A percentile compares a stretch with the other conserved stretches of the same genome.
These are phyloP conservation scores for Penicillium freii DNA, from an alignment of 2,329 filamentous ascomycete species.

Conservation along the genomic window DNA sequence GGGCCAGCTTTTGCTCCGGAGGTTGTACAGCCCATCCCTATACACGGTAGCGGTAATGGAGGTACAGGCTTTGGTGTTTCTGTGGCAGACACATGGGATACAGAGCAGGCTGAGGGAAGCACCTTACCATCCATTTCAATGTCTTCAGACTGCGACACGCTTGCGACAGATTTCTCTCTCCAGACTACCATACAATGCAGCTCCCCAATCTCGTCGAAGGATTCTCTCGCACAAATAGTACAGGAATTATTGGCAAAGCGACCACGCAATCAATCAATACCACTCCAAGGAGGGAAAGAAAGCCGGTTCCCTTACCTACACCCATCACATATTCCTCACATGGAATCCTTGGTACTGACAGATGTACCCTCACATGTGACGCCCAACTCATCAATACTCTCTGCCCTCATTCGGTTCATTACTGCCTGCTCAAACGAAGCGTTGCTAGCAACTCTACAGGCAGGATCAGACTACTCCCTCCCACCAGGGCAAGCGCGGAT, in stretches of 20 bases:
- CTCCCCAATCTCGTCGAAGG: conserved; percentile 23
- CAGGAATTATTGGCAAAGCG: conserved; percentile 41
- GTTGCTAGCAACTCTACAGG: conserved; percentile 52
- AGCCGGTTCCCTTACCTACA: conserved; percentile 45
- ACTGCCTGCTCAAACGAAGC: conserved; percentile 57
- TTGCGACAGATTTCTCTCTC: background rate
- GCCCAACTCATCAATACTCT: conserved; percentile 42
- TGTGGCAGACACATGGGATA: background rate
- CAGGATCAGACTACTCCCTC: conserved; percentile 56
- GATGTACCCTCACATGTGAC: conserved; percentile 51
- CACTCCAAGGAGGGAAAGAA: conserved; percentile 29
- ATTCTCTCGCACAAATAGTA: conserved; percentile 34
- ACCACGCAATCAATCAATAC: conserved; percentile 32
- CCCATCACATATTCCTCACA: conserved; percentile 54
- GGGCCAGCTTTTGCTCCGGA: conserved; percentile 50
- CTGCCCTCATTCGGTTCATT: conserved; percentile 54
- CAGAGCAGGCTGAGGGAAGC: background rate
- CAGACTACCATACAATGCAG: conserved; percentile 15
- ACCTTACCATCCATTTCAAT: conserved; percentile 10
- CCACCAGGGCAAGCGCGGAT: conserved; percentile 56
- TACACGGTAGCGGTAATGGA: background rate
- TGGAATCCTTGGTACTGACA: conserved; percentile 57
- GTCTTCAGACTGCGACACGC: conserved; percentile 4
- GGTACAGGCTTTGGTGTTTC: background rate
- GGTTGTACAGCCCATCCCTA: conserved; percentile 32